A percentile compares a stretch with the other conserved stretches of the same genome.
phyloP scores from a whole-genome alignment of 331 rosid genomes.

The Quercus tomentella region DNA sequence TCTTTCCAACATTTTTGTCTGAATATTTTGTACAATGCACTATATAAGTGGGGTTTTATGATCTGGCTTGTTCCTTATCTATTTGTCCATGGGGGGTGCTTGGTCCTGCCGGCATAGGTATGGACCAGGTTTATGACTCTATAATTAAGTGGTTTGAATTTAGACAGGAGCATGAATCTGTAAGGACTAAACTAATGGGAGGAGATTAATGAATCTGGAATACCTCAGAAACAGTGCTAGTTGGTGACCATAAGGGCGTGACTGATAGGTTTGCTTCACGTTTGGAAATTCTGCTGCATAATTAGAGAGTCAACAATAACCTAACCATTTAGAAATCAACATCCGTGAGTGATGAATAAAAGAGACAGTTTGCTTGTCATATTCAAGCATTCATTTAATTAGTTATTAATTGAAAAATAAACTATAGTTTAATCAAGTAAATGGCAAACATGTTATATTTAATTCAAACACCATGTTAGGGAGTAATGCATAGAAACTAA shows the following conservation, averaged over 20 bases:
- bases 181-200: neutral
- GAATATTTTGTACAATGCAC: slow-evolving; percentile 15
- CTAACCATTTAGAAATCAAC: slow-evolving; percentile 5
- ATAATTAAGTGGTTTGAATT: neutral
- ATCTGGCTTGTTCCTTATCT: slow-evolving; percentile 27
- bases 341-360: slow-evolving; percentile 28
- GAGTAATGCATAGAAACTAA: slow-evolving; percentile 43
- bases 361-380: slow-evolving; percentile 27
- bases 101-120: neutral
- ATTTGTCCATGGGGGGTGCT: neutral
- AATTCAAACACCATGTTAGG: slow-evolving; percentile 54
- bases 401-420: slow-evolving; percentile 2
- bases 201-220: neutral
- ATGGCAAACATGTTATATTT: slow-evolving; percentile 12
- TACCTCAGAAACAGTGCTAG: neutral
- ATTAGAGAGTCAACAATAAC: slow-evolving; percentile 15
- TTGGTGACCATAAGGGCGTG: neutral
- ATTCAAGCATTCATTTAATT: slow-evolving; percentile 26
- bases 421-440: slow-evolving; percentile 1
- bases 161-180: neutral
- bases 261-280: neutral
- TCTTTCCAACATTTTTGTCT: slow-evolving; percentile 21
- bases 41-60: slow-evolving; percentile 17
- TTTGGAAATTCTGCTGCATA: neutral
- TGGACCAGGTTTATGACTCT: neutral